Percentiles rank a stretch among this genome's conserved stretches.
Conservation (phyloP, 2,329 filamentous ascomycete genomes). For the Fusarium algeriense region DNA sequence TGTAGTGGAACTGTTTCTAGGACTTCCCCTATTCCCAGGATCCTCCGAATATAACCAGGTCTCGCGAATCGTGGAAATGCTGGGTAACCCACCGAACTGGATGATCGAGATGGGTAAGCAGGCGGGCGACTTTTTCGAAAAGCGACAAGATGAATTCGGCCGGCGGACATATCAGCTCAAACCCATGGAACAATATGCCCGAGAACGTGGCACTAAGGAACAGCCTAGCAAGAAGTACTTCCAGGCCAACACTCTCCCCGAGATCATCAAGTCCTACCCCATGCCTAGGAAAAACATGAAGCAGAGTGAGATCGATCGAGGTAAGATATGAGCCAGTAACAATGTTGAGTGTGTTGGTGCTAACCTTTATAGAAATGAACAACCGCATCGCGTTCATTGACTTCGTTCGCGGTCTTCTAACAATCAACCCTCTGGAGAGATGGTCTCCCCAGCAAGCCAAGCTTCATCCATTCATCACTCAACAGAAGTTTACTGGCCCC, state of each 20-base stretch:
- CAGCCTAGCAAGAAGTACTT: constrained; percentile 99
- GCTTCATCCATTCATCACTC: constrained; percentile 97
- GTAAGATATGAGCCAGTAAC: constrained; percentile 60
- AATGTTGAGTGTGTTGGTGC: constrained; percentile 4
- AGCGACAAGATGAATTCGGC: constrained; percentile 89
- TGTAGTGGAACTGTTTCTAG: constrained; percentile 96
- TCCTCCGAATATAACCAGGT: constrained; percentile 99
- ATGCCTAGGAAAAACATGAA: constrained; percentile 99
- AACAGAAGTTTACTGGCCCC: constrained; percentile 95
- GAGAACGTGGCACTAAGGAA: constrained; percentile 96
- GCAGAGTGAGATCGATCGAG: constrained; percentile 93
- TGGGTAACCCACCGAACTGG: constrained; percentile 95
- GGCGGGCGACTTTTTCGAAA: constrained; percentile 96
- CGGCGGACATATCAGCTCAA: constrained; percentile 92
- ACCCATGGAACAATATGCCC: constrained; percentile 96
- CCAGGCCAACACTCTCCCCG: constrained; percentile 89
- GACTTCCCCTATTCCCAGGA: constrained; percentile 92
- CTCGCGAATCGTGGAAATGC: constrained; percentile 96
- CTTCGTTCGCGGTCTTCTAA: constrained; percentile 92
- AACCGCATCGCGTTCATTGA: constrained; percentile 98
- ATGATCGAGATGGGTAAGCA: constrained; percentile 99
- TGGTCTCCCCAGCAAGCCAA: constrained; percentile 99
- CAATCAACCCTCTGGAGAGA: constrained; percentile 93
- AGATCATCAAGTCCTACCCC: constrained; percentile 97
- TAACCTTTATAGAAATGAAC: constrained; percentile 83